Percentiles rank a stretch among this genome's conserved stretches.
phyloP scores from a whole-genome alignment of 257 asterid genomes.

The Nicotiana undulata region DNA sequence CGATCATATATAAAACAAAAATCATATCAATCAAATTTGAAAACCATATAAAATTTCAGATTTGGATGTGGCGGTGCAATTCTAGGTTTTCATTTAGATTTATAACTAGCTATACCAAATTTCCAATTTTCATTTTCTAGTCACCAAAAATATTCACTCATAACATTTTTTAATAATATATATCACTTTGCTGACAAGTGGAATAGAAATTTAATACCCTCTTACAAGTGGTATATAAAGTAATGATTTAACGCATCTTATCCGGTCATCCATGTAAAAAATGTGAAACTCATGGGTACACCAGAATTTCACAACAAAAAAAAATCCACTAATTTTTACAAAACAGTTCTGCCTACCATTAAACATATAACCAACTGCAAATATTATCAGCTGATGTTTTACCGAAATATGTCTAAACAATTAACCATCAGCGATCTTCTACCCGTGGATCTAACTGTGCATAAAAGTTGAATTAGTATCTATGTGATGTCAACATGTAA shows the following conservation, averaged over 20 bases:
- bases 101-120: background rate
- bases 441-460: background rate
- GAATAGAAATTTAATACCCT: background rate
- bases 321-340: background rate
- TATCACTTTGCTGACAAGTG: background rate
- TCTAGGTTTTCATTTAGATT: background rate
- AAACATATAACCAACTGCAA: background rate
- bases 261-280: background rate
- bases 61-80: background rate
- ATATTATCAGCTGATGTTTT: background rate
- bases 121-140: background rate
- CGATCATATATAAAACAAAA: background rate
- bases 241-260: background rate
- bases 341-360: background rate
- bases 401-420: background rate
- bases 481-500: background rate
- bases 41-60: background rate
- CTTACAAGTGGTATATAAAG: background rate
- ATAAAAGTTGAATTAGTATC: background rate
- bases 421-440: background rate
- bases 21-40: background rate
- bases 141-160: background rate
- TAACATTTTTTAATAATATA: background rate
- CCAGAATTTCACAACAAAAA: background rate
- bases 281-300: background rate